Percentiles rank a stretch among this genome's conserved stretches.
These are phyloP conservation scores for Geotrichum phurueaensis DNA, from an alignment of 1,139 yeast species.

Conservation along the genomic window DNA sequence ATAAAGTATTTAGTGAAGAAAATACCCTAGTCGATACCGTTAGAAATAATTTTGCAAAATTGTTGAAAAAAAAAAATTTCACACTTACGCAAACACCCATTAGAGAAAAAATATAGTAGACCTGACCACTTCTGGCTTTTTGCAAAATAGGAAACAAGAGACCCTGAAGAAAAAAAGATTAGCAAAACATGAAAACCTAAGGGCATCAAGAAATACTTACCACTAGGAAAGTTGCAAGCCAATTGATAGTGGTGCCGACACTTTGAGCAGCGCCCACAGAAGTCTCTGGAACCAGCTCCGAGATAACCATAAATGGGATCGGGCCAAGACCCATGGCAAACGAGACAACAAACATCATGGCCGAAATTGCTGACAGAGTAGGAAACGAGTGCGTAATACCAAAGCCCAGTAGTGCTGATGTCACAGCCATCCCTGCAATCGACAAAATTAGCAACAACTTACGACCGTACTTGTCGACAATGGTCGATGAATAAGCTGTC, in stretches of 20 bases:
- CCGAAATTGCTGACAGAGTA: conserved; percentile 54
- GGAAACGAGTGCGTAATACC: conserved; percentile 55
- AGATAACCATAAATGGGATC: conserved; percentile 82
- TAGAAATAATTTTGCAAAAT: neutral
- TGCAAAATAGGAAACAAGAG: conserved; percentile 71
- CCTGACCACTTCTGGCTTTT: conserved; percentile 62
- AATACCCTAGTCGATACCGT: conserved; percentile 4
- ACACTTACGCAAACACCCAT: conserved; percentile 13
- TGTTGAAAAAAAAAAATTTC: neutral
- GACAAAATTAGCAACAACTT: conserved; percentile 65
- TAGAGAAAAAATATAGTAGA: conserved; percentile 67
- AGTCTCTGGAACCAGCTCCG: conserved; percentile 76
- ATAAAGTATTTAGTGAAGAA: conserved; percentile 2
- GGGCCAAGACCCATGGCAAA: conserved; percentile 95
- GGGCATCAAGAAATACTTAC: conserved; percentile 1
- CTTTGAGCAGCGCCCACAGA: conserved; percentile 88
- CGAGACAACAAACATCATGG: conserved; percentile 67
- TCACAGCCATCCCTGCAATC: conserved; percentile 59
- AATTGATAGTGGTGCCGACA: conserved; percentile 84
- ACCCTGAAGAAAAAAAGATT: conserved; percentile 38
- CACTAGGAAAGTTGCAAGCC: conserved; percentile 73
- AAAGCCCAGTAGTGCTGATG: conserved; percentile 56
- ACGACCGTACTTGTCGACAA: conserved; percentile 75
- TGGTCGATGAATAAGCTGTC: conserved; percentile 64
- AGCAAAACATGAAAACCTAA: neutral